These are phyloP conservation scores for Boletus bicolor DNA, from an alignment of 768 basidiomycete genomes.

Conservation along the genomic window DNA sequence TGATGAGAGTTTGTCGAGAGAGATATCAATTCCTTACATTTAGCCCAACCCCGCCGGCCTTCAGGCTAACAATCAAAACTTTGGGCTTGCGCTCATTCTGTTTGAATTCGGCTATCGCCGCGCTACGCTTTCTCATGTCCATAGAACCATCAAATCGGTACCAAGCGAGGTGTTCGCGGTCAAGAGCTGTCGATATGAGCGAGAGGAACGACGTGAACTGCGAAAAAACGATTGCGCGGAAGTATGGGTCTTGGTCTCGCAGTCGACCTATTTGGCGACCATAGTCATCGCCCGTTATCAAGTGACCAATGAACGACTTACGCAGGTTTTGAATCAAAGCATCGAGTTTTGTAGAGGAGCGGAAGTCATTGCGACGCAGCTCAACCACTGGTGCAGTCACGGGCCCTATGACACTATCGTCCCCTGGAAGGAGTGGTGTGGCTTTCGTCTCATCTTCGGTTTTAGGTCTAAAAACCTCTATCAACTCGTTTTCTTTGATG, in stretches of 20 bases:
- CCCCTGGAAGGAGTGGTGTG: constrained; percentile 1
- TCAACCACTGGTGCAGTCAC: constrained; percentile 43
- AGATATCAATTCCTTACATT: constrained; percentile 49
- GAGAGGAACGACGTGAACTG: constrained; percentile 89
- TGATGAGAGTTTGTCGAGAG: neutral
- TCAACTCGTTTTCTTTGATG: constrained; percentile 56
- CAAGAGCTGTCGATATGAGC: constrained; percentile 67
- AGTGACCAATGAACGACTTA: constrained; percentile 29
- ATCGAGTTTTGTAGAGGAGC: constrained; percentile 87
- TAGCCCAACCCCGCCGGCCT: constrained; percentile 90
- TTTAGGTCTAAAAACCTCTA: constrained; percentile 54
- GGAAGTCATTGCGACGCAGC: constrained; percentile 78
- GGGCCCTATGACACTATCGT: constrained; percentile 17
- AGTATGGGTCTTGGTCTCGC: constrained; percentile 67
- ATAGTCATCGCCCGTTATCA: neutral
- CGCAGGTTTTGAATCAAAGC: constrained; percentile 75
- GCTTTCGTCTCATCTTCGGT: constrained; percentile 1
- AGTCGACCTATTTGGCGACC: constrained; percentile 46
- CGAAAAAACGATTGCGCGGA: constrained; percentile 85
- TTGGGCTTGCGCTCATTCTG: constrained; percentile 65
- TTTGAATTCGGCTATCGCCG: constrained; percentile 77
- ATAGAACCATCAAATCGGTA: constrained; percentile 92
- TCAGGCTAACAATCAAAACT: constrained; percentile 73
- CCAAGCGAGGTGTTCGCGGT: constrained; percentile 64
- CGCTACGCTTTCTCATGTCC: constrained; percentile 77